A percentile compares a stretch with the other conserved stretches of the same genome.
These are phyloP conservation scores for Margaritispora aquatica DNA, from an alignment of 495 filamentous ascomycete genomes.

Conservation along the genomic window DNA sequence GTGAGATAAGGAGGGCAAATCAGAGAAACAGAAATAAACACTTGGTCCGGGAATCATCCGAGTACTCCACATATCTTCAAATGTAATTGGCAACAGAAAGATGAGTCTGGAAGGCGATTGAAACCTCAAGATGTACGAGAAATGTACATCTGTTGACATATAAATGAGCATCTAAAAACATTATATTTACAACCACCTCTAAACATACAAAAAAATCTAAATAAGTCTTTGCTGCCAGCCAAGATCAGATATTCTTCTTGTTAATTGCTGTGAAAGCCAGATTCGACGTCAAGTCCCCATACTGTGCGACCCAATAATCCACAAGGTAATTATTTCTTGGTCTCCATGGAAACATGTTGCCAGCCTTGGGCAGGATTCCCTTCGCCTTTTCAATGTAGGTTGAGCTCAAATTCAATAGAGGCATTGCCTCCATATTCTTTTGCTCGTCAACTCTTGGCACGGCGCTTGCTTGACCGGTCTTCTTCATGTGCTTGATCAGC, in stretches of 20 bases:
- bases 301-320: slow-evolving; percentile 44
- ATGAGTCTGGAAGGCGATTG: too few relatives aligned
- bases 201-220: too few relatives aligned
- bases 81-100: too few relatives aligned
- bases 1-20: neutral
- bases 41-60: too few relatives aligned
- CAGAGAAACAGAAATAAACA: neutral
- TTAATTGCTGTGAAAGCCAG: slow-evolving; percentile 13
- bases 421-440: slow-evolving; percentile 29
- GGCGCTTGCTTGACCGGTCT: slow-evolving; percentile 16
- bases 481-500: slow-evolving; percentile 25
- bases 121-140: too few relatives aligned
- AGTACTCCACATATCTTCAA: too few relatives aligned
- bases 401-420: slow-evolving; percentile 28
- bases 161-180: too few relatives aligned
- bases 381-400: slow-evolving; percentile 28
- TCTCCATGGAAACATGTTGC: slow-evolving; percentile 45
- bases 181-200: too few relatives aligned
- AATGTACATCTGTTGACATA: too few relatives aligned
- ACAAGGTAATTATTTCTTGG: slow-evolving; percentile 46
- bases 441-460: slow-evolving; percentile 27
- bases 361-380: slow-evolving; percentile 20
- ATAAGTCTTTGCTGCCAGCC: too few relatives aligned
- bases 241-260: neutral
- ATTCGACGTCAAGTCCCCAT: slow-evolving; percentile 34